Percentiles rank a stretch among this genome's conserved stretches.
These are phyloP conservation scores for Mycena venus DNA, from an alignment of 768 basidiomycete genomes.

Conservation along the genomic window DNA sequence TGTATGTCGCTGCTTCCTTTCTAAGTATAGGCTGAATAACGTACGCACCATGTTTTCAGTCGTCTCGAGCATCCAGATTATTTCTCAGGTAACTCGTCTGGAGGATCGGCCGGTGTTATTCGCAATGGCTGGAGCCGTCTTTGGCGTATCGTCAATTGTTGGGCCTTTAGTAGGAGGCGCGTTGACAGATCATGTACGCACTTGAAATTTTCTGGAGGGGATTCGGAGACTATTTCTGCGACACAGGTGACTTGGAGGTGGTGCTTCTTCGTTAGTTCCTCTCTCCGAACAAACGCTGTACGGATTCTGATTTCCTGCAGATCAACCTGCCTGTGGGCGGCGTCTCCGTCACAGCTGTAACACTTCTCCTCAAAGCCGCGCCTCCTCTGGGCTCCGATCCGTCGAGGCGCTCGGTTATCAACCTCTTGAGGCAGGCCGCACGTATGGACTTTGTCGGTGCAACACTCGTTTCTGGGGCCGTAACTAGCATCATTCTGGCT, in stretches of 20 bases:
- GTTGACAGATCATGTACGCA: slow-evolving; percentile 35
- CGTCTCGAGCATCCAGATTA: slow-evolving; percentile 21
- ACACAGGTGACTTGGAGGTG: slow-evolving; percentile 22
- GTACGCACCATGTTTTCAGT: background rate
- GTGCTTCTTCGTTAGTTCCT: slow-evolving; percentile 3
- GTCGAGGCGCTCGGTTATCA: background rate
- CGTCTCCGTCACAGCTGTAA: slow-evolving; percentile 12
- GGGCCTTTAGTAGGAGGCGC: slow-evolving; percentile 43
- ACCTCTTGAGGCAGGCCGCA: slow-evolving; percentile 24
- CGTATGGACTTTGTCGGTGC: slow-evolving; percentile 55
- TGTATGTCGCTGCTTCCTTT: background rate
- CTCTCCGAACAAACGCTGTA: no score
- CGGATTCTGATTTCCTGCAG: background rate
- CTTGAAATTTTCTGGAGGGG: no score
- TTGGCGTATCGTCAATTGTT: slow-evolving; percentile 21
- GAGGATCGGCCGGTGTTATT: slow-evolving; percentile 48
- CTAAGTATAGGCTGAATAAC: background rate
- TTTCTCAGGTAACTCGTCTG: slow-evolving; percentile 41
- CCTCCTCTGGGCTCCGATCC: slow-evolving; percentile 21
- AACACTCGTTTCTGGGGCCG: slow-evolving; percentile 44
- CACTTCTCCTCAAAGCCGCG: slow-evolving; percentile 10
- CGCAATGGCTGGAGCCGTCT: slow-evolving; percentile 50
- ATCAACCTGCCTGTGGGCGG: slow-evolving; percentile 19
- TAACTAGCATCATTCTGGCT: slow-evolving; percentile 53
- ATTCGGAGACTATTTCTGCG: background rate